A percentile compares a stretch with the other conserved stretches of the same genome.
Conservation (phyloP, 192 early-diverging fungal genomes). For the Haplosporangium gracile region DNA sequence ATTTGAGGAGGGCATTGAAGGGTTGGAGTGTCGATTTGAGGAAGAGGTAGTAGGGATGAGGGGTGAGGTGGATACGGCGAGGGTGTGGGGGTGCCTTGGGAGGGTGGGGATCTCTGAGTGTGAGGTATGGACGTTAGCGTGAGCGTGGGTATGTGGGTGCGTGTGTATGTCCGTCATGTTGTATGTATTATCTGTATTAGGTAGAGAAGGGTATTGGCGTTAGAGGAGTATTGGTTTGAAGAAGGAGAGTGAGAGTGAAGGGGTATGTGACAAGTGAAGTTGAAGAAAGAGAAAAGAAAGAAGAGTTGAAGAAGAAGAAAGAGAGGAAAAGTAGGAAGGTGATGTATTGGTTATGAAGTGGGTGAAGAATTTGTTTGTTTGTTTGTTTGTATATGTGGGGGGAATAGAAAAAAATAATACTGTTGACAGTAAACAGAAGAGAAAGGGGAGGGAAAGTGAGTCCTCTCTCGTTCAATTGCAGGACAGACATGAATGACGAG, state of each 20-base stretch:
- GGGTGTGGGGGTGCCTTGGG: constrained; percentile 10
- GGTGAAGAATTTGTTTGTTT: neutral
- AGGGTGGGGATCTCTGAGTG: neutral
- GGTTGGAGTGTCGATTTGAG: neutral
- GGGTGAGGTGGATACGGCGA: neutral
- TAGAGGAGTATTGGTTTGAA: neutral
- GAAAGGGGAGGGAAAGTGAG: neutral
- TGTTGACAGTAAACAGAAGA: neutral
- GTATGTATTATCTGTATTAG: neutral
- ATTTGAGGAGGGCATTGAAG: neutral
- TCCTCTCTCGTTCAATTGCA: neutral
- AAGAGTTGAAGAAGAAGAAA: neutral
- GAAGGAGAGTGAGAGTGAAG: neutral
- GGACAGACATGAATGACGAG: neutral
- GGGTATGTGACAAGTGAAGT: neutral
- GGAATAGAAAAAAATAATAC: neutral
- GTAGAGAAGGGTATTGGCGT: neutral
- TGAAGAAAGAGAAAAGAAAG: neutral
- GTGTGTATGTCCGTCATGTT: neutral
- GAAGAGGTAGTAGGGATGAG: neutral
- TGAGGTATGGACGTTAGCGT: constrained; percentile 2
- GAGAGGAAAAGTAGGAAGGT: neutral
- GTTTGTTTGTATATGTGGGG: neutral
- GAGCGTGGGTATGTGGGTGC: constrained; percentile 12
- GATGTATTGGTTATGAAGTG: neutral